Evolutionary conservation across 345 rosid genomes (phyloP).

Genomic region (Eucalyptus caleyi): DNA sequence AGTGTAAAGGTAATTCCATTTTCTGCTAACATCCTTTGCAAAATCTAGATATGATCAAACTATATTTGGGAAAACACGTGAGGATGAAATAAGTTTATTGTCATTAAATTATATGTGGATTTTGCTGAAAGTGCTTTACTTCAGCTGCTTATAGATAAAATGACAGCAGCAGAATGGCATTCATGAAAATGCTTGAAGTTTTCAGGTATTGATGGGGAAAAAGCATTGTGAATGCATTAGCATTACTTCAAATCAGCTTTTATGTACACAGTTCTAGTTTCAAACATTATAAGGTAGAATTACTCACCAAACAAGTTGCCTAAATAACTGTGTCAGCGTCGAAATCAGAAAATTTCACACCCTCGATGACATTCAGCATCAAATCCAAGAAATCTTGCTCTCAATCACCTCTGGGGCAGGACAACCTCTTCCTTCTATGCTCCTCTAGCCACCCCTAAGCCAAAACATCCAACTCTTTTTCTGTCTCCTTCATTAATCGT

Average conservation of each 20-base stretch:
- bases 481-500: conserved; percentile 19
- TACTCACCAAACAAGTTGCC: conserved; percentile 15
- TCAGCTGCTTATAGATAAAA: background rate
- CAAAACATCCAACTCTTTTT: conserved; percentile 15
- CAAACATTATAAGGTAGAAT: background rate
- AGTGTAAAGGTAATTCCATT: background rate
- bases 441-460: conserved; percentile 19
- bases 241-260: background rate
- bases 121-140: background rate
- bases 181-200: background rate
- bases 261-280: background rate
- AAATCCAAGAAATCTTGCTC: conserved; percentile 27
- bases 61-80: background rate
- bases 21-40: background rate
- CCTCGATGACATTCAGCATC: conserved; percentile 12
- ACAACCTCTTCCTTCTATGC: conserved; percentile 11
- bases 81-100: background rate
- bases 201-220: background rate
- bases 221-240: background rate
- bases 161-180: background rate
- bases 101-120: background rate
- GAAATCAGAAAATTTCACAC: background rate
- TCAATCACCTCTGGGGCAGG: background rate
- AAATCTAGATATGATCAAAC: background rate
- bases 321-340: conserved; percentile 11